A percentile compares a stretch with the other conserved stretches of the same genome.
phyloP scores from a whole-genome alignment of 805 yeast species.

The Ascoidea asiatica region DNA sequence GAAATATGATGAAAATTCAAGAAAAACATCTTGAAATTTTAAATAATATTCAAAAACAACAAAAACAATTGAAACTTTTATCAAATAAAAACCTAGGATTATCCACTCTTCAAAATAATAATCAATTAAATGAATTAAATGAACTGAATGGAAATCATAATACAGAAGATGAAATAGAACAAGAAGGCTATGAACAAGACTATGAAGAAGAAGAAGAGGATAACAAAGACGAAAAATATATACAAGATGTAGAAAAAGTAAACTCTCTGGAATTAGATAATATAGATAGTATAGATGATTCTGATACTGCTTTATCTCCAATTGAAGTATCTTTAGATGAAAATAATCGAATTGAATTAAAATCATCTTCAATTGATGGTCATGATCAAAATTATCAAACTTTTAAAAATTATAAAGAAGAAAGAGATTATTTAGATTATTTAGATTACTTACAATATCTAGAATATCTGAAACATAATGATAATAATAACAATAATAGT shows the following conservation, averaged over 20 bases:
- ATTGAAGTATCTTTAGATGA: too few relatives aligned
- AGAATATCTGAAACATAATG: neutral
- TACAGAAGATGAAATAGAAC: neutral
- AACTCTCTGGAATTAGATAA: too few relatives aligned
- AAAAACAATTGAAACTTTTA: neutral
- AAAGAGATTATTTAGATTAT: too few relatives aligned
- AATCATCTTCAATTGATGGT: too few relatives aligned
- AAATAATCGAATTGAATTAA: too few relatives aligned
- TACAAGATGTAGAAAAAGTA: neutral
- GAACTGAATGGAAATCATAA: neutral
- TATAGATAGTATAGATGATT: too few relatives aligned
- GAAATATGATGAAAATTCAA: neutral
- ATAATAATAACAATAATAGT: neutral
- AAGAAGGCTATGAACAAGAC: neutral
- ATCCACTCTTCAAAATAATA: neutral
- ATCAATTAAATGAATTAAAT: neutral
- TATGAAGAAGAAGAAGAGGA: neutral
- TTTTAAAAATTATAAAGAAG: too few relatives aligned
- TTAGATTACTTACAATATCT: neutral
- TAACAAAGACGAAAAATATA: neutral
- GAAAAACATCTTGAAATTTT: neutral
- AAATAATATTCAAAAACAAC: neutral
- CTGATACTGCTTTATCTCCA: too few relatives aligned
- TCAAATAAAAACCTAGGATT: neutral
- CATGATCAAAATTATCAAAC: too few relatives aligned